Evolutionary conservation across 2,329 filamentous ascomycete species (phyloP).

Genomic region (Sporothrix schenckii): DNA sequence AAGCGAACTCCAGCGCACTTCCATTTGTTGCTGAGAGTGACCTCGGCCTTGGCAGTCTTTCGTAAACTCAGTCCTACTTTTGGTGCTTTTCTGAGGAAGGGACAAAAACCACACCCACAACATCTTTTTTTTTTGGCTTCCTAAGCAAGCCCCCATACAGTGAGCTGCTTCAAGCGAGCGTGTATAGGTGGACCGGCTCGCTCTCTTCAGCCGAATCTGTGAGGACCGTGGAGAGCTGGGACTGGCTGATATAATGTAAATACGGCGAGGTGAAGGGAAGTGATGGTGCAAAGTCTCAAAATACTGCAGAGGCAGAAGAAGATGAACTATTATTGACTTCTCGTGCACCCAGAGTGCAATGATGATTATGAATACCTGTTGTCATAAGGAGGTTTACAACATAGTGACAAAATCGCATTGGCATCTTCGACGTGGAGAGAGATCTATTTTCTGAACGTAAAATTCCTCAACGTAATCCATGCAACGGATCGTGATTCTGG

Average conservation of each 20-base stretch:
- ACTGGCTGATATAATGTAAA: not conserved
- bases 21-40: not conserved
- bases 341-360: not conserved
- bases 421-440: slow-evolving; percentile 1
- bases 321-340: too few species aligned
- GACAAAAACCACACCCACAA: not conserved
- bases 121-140: not conserved
- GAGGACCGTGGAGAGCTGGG: not conserved
- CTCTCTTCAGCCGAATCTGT: not conserved
- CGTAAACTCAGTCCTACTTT: slow-evolving; percentile 12
- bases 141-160: not conserved
- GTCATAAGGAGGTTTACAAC: slow-evolving; percentile 6
- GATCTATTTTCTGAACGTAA: not conserved
- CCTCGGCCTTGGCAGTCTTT: not conserved
- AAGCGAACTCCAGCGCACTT: slow-evolving; percentile 5
- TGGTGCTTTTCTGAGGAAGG: slow-evolving; percentile 21
- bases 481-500: slow-evolving; percentile 8
- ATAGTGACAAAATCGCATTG: not conserved
- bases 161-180: not conserved
- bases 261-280: not conserved
- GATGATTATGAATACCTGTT: not conserved
- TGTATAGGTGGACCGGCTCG: not conserved
- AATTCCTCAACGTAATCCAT: not conserved
- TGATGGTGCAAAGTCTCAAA: slow-evolving; percentile 7
- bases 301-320: not conserved